phyloP scores from a whole-genome alignment of 2,329 filamentous ascomycete species.

The Ceratocystis colombiana region DNA sequence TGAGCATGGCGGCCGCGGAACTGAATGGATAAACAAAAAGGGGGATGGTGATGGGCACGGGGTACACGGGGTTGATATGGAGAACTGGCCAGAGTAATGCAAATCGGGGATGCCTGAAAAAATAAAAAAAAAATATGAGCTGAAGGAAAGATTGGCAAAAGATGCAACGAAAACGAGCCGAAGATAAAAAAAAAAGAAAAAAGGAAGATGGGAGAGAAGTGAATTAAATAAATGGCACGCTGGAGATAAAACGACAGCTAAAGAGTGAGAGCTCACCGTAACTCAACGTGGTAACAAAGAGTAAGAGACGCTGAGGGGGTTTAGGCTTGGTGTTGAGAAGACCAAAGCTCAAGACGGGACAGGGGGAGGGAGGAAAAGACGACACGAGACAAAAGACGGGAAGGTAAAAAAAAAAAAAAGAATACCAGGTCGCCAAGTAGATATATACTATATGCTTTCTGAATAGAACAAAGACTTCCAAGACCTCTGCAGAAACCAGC shows the following conservation, averaged over 20 bases:
- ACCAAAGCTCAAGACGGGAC: slow-evolving; percentile 25
- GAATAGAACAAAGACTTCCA: neutral
- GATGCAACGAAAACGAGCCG: slow-evolving; percentile 29
- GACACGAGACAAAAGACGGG: slow-evolving; percentile 25
- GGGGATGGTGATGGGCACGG: neutral
- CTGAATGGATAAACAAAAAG: neutral
- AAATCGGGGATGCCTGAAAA: neutral
- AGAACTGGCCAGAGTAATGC: slow-evolving; percentile 8
- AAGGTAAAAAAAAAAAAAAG: slow-evolving; percentile 8
- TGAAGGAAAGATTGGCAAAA: slow-evolving; percentile 18
- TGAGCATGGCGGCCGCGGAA: slow-evolving; percentile 37
- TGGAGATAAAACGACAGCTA: neutral
- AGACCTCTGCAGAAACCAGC: slow-evolving; percentile 69
- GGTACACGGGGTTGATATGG: slow-evolving; percentile 8
- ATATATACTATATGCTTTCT: neutral
- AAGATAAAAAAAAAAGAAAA: slow-evolving; percentile 15
- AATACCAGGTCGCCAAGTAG: neutral
- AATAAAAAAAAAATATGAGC: slow-evolving; percentile 7
- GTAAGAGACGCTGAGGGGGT: slow-evolving; percentile 18
- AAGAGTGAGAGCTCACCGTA: slow-evolving; percentile 3
- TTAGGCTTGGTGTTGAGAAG: slow-evolving; percentile 23
- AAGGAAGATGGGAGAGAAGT: slow-evolving; percentile 17
- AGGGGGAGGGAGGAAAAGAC: slow-evolving; percentile 23
- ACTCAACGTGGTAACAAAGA: slow-evolving; percentile 24
- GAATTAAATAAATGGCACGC: slow-evolving; percentile 15